Base-by-base conservation (phyloP, 768 basidiomycete species). In the Dioszegia aurantiaca region DNA sequence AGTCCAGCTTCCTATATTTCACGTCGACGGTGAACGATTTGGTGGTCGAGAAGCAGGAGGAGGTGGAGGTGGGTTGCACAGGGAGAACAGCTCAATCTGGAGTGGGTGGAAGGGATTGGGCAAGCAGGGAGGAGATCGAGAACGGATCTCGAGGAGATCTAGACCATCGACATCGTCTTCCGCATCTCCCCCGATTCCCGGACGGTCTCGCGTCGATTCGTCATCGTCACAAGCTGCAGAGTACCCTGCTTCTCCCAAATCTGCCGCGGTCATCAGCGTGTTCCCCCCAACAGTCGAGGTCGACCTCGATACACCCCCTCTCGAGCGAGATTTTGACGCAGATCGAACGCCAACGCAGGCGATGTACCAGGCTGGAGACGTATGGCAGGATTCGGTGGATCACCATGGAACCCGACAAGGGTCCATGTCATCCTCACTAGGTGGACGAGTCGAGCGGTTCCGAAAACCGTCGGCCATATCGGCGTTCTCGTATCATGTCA, bases 1-100 rank as follows among this genome's bases (percentile, higher is more conserved):
- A 17, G 27, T 78, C 11, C 67, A 77, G 33, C 58, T 78, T 21
- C 77, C 77, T 0, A 51, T 68, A 2, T 78, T 76, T 53, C 62
- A 73, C 46, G 59, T 77, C 21, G 72, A 76, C 40, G 73, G 72
- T 4, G 56, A 72, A 55, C 48, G 63, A 14, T 70, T 65, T 49
- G 72, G 72, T 1, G 69, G 64, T 4, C 16, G 58, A 21, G 12
- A 36, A 26, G 51, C 37, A n/a, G 51, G 26, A 3, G 37, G 23
- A 14, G 27, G 46, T 30, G 26, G 4, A 10, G 51, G n/a, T 19
- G 33, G 24, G 11, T 23, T 41, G 26, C 51, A 27, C 51, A 23
- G 37, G 16, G 51, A 53, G 51, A 39, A n/a, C 4, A 53, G 51
- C 23, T 39, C 37, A 27, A 53, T 53, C 21, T 53, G 51, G 51